Conservation (phyloP, 441 rosid genomes). For the Croton laevigatus region DNA sequence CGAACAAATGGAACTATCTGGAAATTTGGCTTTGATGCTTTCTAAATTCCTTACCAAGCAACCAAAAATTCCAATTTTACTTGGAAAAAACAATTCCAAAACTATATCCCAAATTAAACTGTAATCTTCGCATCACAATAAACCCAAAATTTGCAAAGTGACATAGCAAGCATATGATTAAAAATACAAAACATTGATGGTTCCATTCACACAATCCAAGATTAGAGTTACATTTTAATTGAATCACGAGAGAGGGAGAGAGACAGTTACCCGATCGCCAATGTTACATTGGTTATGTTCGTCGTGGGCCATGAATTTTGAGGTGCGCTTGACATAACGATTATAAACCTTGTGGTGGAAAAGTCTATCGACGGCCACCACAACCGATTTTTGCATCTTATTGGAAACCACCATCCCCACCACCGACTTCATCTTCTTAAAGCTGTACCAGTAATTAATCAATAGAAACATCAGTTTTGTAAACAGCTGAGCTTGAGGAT, state of each 20-base stretch:
- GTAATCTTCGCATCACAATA: too few relatives aligned
- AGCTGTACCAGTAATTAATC: not conserved
- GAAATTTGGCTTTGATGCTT: too few relatives aligned
- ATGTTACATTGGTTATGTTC: constrained; percentile 69
- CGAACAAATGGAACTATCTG: too few relatives aligned
- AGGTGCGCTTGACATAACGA: constrained; percentile 89
- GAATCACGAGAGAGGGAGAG: not conserved
- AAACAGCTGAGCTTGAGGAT: too few relatives aligned
- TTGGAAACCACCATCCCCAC: constrained; percentile 88
- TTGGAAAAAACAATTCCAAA: not conserved
- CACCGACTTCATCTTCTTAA: constrained; percentile 35
- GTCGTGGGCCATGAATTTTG: constrained; percentile 98
- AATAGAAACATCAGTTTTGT: too few relatives aligned
- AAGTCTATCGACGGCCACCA: constrained; percentile 83
- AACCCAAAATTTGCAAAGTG: not conserved
- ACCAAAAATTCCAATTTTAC: not conserved
- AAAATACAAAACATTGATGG: too few relatives aligned
- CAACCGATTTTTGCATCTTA: constrained; percentile 97
- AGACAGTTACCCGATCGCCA: constrained; percentile 60
- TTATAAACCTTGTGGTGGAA: constrained; percentile 79
- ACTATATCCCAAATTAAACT: too few relatives aligned
- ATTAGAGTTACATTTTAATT: too few relatives aligned
- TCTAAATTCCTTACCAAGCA: not conserved
- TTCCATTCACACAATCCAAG: too few relatives aligned
- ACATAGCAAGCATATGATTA: not conserved